A percentile compares a stretch with the other conserved stretches of the same genome.
These are phyloP conservation scores for Fusarium devonianum DNA, from an alignment of 2,329 filamentous ascomycete genomes.

Conservation along the genomic window DNA sequence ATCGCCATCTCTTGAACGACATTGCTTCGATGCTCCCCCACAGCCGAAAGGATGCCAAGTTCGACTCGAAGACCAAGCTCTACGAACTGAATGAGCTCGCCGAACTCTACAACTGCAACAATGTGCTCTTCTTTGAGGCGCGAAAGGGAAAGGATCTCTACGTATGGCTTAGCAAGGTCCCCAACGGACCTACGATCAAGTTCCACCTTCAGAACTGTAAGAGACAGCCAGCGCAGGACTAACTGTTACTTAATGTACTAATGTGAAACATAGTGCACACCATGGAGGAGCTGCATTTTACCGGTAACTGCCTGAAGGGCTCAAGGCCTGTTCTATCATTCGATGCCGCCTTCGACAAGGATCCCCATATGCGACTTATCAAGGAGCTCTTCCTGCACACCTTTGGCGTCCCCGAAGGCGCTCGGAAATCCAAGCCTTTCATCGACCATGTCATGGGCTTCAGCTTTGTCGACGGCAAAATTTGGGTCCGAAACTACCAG, in stretches of 20 bases:
- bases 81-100: conserved; percentile 79
- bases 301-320: conserved; percentile 95
- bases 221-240: conserved; percentile 24
- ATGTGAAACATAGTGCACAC: conserved; percentile 75
- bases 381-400: conserved; percentile 90
- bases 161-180: conserved; percentile 89
- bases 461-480: conserved; percentile 88
- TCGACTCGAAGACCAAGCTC: conserved; percentile 93
- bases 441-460: conserved; percentile 95
- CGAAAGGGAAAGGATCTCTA: conserved; percentile 95
- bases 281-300: conserved; percentile 96
- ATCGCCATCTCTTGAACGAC: conserved; percentile 92
- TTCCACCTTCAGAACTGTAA: conserved; percentile 80
- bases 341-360: conserved; percentile 82
- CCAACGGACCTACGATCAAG: conserved; percentile 69
- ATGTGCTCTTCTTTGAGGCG: conserved; percentile 93
- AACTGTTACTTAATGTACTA: conserved; percentile 30
- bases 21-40: conserved; percentile 89
- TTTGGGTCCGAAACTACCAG: conserved; percentile 96
- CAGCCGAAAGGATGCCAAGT: conserved; percentile 91
- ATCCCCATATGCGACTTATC: conserved; percentile 81
- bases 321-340: conserved; percentile 91
- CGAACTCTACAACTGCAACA: conserved; percentile 90
- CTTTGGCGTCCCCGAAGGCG: conserved; percentile 89
- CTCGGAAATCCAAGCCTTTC: conserved; percentile 92